Evolutionary conservation across 2,329 filamentous ascomycete species (phyloP).

Genomic region (Herpotrichia juniperi): DNA sequence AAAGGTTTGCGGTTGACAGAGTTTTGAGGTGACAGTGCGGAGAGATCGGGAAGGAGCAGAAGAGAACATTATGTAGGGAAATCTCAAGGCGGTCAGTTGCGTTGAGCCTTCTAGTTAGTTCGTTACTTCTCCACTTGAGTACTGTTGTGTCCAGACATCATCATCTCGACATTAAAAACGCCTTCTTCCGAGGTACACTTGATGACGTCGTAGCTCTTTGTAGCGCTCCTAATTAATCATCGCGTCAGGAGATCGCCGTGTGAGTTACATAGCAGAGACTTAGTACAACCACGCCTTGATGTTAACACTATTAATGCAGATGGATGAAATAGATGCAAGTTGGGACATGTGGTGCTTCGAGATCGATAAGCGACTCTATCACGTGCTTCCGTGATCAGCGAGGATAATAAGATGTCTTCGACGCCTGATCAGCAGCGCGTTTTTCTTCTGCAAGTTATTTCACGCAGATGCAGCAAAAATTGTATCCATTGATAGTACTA

Average conservation of each 20-base stretch:
- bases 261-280: not conserved
- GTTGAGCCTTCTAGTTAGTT: constrained; percentile 32
- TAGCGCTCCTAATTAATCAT: constrained; percentile 1
- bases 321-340: no score
- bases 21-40: constrained; percentile 11
- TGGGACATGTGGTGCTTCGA: no score
- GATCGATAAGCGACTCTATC: no score
- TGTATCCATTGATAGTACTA: no score
- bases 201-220: constrained; percentile 1
- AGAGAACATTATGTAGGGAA: constrained; percentile 13
- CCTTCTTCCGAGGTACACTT: constrained; percentile 1
- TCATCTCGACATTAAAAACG: constrained; percentile 5
- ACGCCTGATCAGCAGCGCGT: no score
- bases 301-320: not conserved
- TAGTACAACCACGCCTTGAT: no score
- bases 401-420: no score
- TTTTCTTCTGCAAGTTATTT: no score
- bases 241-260: not conserved
- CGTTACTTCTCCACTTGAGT: not conserved
- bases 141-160: not conserved
- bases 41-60: constrained; percentile 9
- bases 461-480: no score
- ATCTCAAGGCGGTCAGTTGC: not conserved
- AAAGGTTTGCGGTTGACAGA: constrained; percentile 6
- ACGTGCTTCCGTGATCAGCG: no score